Conservation (phyloP, 129 eudicot species). For the Flaveria ramosissima region DNA sequence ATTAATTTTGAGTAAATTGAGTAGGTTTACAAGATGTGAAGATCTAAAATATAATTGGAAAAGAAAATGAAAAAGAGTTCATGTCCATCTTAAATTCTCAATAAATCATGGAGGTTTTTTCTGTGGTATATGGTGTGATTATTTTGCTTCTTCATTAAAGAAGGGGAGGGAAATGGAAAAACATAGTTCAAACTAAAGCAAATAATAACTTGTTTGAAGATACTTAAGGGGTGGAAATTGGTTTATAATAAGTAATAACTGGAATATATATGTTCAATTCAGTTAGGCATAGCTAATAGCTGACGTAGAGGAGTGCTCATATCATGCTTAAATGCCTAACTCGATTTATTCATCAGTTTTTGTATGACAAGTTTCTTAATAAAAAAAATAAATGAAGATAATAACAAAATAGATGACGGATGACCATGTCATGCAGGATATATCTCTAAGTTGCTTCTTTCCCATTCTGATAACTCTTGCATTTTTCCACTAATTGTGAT, state of each 20-base stretch:
- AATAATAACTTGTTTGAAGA: background rate
- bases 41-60: background rate
- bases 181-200: background rate
- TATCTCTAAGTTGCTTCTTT: constrained; percentile 5
- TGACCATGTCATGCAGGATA: constrained; percentile 5
- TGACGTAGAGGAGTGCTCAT: constrained; percentile 4
- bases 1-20: background rate
- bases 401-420: constrained; percentile 4
- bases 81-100: background rate
- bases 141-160: background rate
- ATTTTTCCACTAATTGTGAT: constrained; percentile 16
- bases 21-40: background rate
- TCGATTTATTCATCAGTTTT: background rate
- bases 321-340: constrained; percentile 9
- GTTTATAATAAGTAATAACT: background rate
- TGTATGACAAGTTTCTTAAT: constrained; percentile 6
- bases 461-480: constrained; percentile 6
- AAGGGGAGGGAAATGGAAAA: background rate
- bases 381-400: constrained; percentile 18
- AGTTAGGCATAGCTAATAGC: background rate
- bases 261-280: background rate
- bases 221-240: background rate
- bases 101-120: background rate
- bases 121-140: background rate
- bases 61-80: background rate